Percentiles rank a stretch among this genome's conserved stretches.
Evolutionary conservation across 331 rosid species (phyloP).

Genomic region (Quercus lobata): DNA sequence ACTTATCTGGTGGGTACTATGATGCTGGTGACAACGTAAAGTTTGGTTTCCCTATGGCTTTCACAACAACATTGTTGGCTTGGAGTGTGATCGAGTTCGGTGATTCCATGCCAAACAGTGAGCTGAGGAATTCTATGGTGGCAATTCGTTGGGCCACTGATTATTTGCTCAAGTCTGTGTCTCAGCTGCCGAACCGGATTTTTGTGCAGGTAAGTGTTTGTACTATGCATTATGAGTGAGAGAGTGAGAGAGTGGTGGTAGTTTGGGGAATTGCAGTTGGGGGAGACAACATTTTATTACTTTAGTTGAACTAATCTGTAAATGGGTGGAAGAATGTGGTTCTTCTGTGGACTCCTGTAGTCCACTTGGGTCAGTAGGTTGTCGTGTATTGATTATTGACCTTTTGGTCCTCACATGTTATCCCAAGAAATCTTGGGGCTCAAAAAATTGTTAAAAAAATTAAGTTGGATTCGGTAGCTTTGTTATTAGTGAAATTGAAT

Average conservation of each 20-base stretch:
- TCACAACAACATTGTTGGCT: constrained; percentile 84
- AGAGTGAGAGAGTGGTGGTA: not conserved
- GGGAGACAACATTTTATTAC: not conserved
- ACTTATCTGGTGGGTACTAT: constrained; percentile 89
- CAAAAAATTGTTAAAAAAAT: not conserved
- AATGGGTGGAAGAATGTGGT: not conserved
- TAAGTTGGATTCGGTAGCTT: too few relatives aligned
- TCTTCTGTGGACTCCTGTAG: not conserved
- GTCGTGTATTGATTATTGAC: constrained; percentile 2
- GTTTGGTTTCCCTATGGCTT: constrained; percentile 92
- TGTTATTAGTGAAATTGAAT: too few relatives aligned
- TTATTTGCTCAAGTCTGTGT: constrained; percentile 72
- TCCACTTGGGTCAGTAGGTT: not conserved
- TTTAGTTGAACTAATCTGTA: constrained; percentile 1
- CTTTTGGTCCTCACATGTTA: not conserved
- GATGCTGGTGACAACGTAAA: constrained; percentile 95
- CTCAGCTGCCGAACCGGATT: constrained; percentile 77
- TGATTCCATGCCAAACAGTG: constrained; percentile 64
- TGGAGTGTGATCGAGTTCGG: constrained; percentile 94
- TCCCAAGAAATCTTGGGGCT: not conserved
- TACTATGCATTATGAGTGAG: not conserved
- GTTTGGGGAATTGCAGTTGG: not conserved
- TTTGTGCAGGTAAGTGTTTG: constrained; percentile 61
- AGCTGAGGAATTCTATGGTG: constrained; percentile 47
- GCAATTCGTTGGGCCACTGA: constrained; percentile 93